Conservation (phyloP, 106 monocot genomes). For the Acorus gramineus region DNA sequence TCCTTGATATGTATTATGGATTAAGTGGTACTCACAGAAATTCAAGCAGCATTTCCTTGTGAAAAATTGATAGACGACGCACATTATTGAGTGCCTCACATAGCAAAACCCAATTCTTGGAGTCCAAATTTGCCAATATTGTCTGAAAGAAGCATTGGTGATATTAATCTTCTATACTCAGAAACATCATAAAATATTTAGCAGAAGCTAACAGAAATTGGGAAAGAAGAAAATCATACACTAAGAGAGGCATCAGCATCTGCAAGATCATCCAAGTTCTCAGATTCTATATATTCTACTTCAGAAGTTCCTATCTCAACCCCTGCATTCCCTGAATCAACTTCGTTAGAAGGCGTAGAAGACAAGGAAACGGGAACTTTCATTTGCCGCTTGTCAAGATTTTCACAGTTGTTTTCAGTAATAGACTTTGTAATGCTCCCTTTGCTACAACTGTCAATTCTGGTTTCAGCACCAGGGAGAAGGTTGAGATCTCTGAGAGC, state of each 20-base stretch:
- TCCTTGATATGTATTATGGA: neutral
- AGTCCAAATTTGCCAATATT: constrained; percentile 60
- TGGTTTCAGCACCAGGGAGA: constrained; percentile 30
- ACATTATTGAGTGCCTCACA: constrained; percentile 98
- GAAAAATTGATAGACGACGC: constrained; percentile 72
- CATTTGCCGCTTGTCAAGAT: constrained; percentile 23
- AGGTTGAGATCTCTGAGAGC: constrained; percentile 47
- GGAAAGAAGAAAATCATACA: constrained; percentile 32
- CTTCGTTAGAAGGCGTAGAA: constrained; percentile 15
- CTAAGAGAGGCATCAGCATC: constrained; percentile 47
- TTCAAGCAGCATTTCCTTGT: constrained; percentile 72
- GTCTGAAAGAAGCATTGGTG: constrained; percentile 32
- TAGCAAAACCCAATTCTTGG: constrained; percentile 77
- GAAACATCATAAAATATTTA: constrained; percentile 1
- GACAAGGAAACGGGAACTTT: constrained; percentile 11
- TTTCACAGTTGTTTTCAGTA: constrained; percentile 21
- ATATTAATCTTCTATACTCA: neutral
- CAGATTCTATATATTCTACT: constrained; percentile 87
- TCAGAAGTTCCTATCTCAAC: constrained; percentile 37
- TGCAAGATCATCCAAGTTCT: constrained; percentile 63
- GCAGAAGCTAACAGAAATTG: neutral
- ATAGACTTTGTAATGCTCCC: constrained; percentile 29
- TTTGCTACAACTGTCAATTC: constrained; percentile 26
- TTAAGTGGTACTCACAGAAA: constrained; percentile 49
- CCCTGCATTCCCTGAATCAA: constrained; percentile 21